Percentiles rank a stretch among this genome's conserved stretches.
These are phyloP conservation scores for Erysimum cheiri DNA, from an alignment of 441 rosid genomes.

Conservation along the genomic window DNA sequence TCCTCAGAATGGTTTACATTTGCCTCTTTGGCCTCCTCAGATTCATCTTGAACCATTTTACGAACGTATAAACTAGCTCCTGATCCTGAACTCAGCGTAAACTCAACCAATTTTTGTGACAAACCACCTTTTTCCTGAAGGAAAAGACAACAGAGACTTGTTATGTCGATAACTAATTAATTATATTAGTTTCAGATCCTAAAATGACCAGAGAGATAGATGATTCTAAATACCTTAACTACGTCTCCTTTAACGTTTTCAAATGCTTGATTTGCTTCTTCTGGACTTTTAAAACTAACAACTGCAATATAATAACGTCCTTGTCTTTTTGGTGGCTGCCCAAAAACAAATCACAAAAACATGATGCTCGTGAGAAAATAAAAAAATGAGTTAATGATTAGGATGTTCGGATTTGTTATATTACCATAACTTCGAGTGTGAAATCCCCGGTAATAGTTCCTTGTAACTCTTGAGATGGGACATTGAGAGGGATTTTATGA, in stretches of 20 bases:
- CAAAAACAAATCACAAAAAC: conserved; percentile 31
- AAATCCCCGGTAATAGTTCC: conserved; percentile 55
- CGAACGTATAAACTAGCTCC: conserved; percentile 57
- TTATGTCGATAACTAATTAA: background rate
- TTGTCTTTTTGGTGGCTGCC: conserved; percentile 59
- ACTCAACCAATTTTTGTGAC: conserved; percentile 59
- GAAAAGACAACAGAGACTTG: background rate
- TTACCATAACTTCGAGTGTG: conserved; percentile 65
- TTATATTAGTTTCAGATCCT: conserved; percentile 2
- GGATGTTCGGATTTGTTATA: background rate
- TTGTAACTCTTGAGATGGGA: conserved; percentile 58
- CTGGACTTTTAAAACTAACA: conserved; percentile 54
- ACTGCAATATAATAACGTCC: conserved; percentile 59
- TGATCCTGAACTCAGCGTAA: conserved; percentile 47
- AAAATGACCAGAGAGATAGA: conserved; percentile 19
- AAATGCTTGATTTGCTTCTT: conserved; percentile 72
- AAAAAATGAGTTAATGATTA: background rate
- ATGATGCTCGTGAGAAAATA: conserved; percentile 11
- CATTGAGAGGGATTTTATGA: conserved; percentile 65
- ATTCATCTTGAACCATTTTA: conserved; percentile 49
- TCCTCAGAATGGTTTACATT: conserved; percentile 26
- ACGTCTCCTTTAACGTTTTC: conserved; percentile 53
- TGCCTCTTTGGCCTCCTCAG: background rate
- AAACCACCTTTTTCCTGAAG: conserved; percentile 68
- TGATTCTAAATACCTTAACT: conserved; percentile 56